Evolutionary conservation across 2,329 filamentous ascomycete species (phyloP).

Genomic region (Truncatella angustata): DNA sequence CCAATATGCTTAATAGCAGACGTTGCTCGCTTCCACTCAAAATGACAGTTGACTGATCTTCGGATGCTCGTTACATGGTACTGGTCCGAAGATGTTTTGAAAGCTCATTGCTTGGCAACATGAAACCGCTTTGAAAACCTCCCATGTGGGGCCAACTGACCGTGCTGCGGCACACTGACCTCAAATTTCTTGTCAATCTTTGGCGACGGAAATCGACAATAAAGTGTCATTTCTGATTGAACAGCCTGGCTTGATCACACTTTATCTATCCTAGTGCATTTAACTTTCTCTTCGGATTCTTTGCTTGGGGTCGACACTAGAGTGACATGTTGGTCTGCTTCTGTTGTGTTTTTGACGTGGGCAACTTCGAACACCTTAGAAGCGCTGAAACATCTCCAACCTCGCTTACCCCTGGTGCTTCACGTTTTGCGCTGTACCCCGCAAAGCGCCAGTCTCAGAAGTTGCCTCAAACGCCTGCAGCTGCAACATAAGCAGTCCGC

Average conservation of each 20-base stretch:
- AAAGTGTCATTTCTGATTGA: too few relatives aligned
- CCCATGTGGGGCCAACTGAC: neutral
- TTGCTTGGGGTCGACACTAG: too few relatives aligned
- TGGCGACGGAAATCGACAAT: too few relatives aligned
- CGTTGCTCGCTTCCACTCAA: too few relatives aligned
- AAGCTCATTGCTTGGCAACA: neutral
- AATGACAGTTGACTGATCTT: neutral
- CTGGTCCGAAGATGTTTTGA: constrained; percentile 5
- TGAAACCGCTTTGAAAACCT: constrained; percentile 1
- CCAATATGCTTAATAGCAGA: too few relatives aligned
- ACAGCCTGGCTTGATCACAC: too few relatives aligned
- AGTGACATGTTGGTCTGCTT: too few relatives aligned
- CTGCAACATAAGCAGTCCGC: constrained; percentile 7
- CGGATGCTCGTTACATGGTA: neutral
- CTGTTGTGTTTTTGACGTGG: too few relatives aligned
- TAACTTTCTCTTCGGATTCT: too few relatives aligned
- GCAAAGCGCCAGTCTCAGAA: constrained; percentile 7
- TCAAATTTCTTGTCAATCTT: too few relatives aligned
- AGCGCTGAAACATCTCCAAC: constrained; percentile 6
- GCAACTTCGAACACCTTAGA: too few relatives aligned
- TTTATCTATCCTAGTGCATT: too few relatives aligned
- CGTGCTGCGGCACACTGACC: neutral
- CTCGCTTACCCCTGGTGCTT: constrained; percentile 1
- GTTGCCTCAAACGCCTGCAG: constrained; percentile 13
- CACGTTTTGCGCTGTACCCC: constrained; percentile 8